Evolutionary conservation across 2,329 filamentous ascomycete species (phyloP).

Genomic region (Tetracladium maxilliforme): DNA sequence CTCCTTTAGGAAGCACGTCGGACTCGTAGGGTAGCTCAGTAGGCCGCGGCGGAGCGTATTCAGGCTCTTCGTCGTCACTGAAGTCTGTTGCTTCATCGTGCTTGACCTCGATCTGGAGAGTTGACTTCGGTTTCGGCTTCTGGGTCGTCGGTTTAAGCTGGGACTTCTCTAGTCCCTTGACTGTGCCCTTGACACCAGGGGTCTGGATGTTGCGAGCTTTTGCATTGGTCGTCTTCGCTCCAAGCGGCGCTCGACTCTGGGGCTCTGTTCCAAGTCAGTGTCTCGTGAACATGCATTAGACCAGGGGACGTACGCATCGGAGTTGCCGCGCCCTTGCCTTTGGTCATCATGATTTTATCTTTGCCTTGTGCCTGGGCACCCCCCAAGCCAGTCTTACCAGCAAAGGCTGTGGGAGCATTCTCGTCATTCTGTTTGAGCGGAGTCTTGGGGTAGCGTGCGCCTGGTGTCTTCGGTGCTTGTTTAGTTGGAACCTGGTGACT

Average conservation of each 20-base stretch:
- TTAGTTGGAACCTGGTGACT: constrained; percentile 49
- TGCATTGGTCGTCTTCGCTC: constrained; percentile 92
- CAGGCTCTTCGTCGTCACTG: constrained; percentile 36
- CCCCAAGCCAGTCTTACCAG: constrained; percentile 41
- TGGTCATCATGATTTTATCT: constrained; percentile 35
- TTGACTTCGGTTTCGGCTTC: constrained; percentile 32
- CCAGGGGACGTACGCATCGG: constrained; percentile 64
- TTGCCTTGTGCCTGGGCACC: constrained; percentile 40
- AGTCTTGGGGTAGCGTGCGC: constrained; percentile 63
- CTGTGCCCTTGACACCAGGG: constrained; percentile 43
- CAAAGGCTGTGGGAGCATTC: constrained; percentile 49
- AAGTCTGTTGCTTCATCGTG: constrained; percentile 29
- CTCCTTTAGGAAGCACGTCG: constrained; percentile 46
- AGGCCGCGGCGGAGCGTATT: constrained; percentile 73
- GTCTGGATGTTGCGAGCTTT: constrained; percentile 59
- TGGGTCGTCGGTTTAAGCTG: constrained; percentile 42
- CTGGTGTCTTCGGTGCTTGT: constrained; percentile 64
- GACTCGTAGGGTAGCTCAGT: constrained; percentile 53
- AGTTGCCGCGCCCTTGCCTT: constrained; percentile 43
- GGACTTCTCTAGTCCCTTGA: constrained; percentile 47
- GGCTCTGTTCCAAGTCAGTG: constrained; percentile 2
- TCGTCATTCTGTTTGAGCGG: constrained; percentile 78
- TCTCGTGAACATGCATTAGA: too few species aligned
- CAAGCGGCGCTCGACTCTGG: constrained; percentile 55
- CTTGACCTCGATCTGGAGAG: constrained; percentile 50